Conservation (phyloP, 192 early-diverging fungal species). For the Coemansia sp. region DNA sequence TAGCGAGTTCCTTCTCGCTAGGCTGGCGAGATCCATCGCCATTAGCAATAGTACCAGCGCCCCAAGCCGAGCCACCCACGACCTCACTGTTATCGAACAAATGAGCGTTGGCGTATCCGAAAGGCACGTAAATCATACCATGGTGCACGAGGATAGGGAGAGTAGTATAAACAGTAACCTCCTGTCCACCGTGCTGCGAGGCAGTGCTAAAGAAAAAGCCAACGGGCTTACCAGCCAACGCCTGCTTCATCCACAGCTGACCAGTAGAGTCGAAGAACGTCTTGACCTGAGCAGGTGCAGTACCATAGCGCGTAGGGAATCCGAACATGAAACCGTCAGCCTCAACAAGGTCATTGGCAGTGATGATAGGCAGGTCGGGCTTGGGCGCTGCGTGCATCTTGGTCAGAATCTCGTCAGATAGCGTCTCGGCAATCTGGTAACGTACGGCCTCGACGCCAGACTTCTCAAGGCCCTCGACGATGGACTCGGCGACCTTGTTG, state of each 20-base stretch:
- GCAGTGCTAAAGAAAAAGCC: conserved; percentile 77
- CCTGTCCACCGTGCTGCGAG: conserved; percentile 80
- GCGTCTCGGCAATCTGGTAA: conserved; percentile 66
- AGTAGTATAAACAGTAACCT: conserved; percentile 69
- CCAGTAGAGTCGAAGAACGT: conserved; percentile 70
- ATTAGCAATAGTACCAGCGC: conserved; percentile 66
- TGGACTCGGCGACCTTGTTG: conserved; percentile 63
- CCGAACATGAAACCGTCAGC: conserved; percentile 76
- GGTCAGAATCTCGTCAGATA: conserved; percentile 66
- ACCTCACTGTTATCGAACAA: conserved; percentile 66
- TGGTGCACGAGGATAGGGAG: conserved; percentile 75
- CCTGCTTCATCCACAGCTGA: conserved; percentile 57
- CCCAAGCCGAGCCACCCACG: conserved; percentile 70
- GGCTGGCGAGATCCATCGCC: conserved; percentile 71
- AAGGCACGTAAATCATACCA: conserved; percentile 78
- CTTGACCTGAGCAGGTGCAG: conserved; percentile 77
- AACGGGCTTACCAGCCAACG: conserved; percentile 71
- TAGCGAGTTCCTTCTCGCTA: conserved; percentile 66
- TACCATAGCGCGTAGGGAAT: conserved; percentile 72
- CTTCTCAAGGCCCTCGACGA: conserved; percentile 66
- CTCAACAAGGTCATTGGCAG: conserved; percentile 57
- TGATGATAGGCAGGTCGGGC: conserved; percentile 61
- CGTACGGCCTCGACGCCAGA: conserved; percentile 56
- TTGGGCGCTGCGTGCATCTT: conserved; percentile 70
- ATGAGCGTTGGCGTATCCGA: conserved; percentile 60